phyloP scores from a whole-genome alignment of 2,329 filamentous ascomycete species.

The Atkinsonella hypoxylon region DNA sequence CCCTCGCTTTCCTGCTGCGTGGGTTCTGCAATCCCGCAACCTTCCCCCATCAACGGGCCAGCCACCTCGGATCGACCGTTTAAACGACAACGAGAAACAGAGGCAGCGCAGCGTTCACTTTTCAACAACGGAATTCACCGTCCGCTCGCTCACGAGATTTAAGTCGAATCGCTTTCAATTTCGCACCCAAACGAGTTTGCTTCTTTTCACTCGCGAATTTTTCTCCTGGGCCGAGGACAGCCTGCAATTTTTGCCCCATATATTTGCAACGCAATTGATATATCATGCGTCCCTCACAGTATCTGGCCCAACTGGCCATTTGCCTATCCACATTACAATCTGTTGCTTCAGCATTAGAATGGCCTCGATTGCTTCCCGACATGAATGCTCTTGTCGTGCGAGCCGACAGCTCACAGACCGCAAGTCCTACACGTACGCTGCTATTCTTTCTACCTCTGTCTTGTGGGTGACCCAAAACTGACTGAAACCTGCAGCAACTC shows the following conservation, averaged over 20 bases:
- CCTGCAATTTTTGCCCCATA: neutral
- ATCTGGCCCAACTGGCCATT: slow-evolving; percentile 34
- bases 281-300: slow-evolving; percentile 35
- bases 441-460: neutral
- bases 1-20: slow-evolving; percentile 5
- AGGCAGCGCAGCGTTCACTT: neutral
- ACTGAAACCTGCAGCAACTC: neutral
- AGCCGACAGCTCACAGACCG: slow-evolving; percentile 22
- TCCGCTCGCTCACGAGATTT: neutral
- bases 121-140: neutral
- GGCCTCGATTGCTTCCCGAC: slow-evolving; percentile 44
- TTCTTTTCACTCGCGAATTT: neutral
- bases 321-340: slow-evolving; percentile 39
- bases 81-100: neutral
- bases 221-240: neutral
- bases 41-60: slow-evolving; percentile 1
- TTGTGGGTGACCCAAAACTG: neutral
- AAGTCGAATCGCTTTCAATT: neutral
- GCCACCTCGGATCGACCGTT: slow-evolving; percentile 4
- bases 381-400: slow-evolving; percentile 40
- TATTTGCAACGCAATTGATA: neutral
- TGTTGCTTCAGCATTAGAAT: slow-evolving; percentile 39
- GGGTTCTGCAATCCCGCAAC: slow-evolving; percentile 1
- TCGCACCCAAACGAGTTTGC: neutral
- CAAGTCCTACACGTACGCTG: slow-evolving; percentile 8